A percentile compares a stretch with the other conserved stretches of the same genome.
These are phyloP conservation scores for Luffa acutangula DNA, from an alignment of 306 rosid genomes.

Conservation along the genomic window DNA sequence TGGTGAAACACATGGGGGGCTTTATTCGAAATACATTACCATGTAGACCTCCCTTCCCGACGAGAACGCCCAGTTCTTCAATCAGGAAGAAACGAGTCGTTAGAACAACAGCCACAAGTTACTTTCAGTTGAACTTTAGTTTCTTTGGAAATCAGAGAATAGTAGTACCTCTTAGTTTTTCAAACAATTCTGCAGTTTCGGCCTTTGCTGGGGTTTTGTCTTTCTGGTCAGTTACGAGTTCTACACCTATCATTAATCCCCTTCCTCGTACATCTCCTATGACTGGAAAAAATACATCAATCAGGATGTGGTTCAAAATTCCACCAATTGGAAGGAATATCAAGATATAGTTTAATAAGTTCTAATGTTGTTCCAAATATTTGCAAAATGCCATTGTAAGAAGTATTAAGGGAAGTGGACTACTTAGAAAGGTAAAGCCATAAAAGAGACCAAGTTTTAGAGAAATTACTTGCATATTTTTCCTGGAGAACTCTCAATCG, in stretches of 20 bases:
- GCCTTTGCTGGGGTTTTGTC: slow-evolving; percentile 73
- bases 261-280: slow-evolving; percentile 83
- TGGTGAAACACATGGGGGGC: slow-evolving; percentile 88
- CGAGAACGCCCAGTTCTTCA: slow-evolving; percentile 70
- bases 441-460: slow-evolving; percentile 8
- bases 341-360: not conserved
- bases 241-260: slow-evolving; percentile 80
- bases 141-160: not conserved
- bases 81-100: slow-evolving; percentile 16
- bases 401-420: not conserved
- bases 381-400: not conserved
- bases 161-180: slow-evolving; percentile 67
- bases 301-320: not conserved
- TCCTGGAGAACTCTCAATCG: slow-evolving; percentile 62
- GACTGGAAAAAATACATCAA: slow-evolving; percentile 30
- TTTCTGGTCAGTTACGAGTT: slow-evolving; percentile 50
- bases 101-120: slow-evolving; percentile 1
- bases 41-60: slow-evolving; percentile 84
- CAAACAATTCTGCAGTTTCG: slow-evolving; percentile 63
- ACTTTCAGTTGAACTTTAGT: not conserved
- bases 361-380: not conserved
- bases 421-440: not conserved
- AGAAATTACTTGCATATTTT: slow-evolving; percentile 54
- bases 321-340: not conserved
- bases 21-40: slow-evolving; percentile 86